Evolutionary conservation across 2,329 filamentous ascomycete genomes (phyloP).

Genomic region (Hyphodiscus sp.): DNA sequence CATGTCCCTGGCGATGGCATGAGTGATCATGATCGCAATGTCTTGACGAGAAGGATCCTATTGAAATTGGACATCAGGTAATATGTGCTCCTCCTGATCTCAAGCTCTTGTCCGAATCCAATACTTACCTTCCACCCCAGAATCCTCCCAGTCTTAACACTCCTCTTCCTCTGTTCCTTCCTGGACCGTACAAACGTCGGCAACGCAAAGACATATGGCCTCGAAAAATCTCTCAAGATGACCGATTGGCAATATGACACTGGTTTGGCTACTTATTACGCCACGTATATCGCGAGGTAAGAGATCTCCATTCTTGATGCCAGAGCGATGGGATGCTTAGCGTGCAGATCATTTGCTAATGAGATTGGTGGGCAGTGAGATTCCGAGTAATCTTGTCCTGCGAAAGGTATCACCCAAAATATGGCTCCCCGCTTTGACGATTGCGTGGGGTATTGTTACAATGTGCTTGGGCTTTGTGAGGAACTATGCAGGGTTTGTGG

Average conservation of each 20-base stretch:
- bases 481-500: conserved; percentile 46
- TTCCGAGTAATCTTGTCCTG: conserved; percentile 52
- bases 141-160: conserved; percentile 54
- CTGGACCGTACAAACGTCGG: conserved; percentile 68
- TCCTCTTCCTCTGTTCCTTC: conserved; percentile 60
- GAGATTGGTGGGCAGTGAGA: conserved; percentile 32
- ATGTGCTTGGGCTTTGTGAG: conserved; percentile 47
- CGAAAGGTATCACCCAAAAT: conserved; percentile 46
- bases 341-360: background rate
- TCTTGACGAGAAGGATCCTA: conserved; percentile 38
- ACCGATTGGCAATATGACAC: conserved; percentile 57
- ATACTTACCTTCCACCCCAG: conserved; percentile 31
- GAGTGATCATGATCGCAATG: background rate
- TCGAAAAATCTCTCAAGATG: conserved; percentile 52
- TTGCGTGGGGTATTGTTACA: conserved; percentile 61
- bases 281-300: conserved; percentile 49
- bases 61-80: conserved; percentile 49
- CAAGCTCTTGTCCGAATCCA: background rate
- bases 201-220: conserved; percentile 59
- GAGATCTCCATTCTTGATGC: conserved; percentile 23
- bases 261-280: conserved; percentile 59
- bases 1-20: background rate
- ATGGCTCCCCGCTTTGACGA: conserved; percentile 59
- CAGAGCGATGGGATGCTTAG: background rate
- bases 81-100: background rate